phyloP scores from a whole-genome alignment of 148 eudicot species.

The Diospyros lotus region DNA sequence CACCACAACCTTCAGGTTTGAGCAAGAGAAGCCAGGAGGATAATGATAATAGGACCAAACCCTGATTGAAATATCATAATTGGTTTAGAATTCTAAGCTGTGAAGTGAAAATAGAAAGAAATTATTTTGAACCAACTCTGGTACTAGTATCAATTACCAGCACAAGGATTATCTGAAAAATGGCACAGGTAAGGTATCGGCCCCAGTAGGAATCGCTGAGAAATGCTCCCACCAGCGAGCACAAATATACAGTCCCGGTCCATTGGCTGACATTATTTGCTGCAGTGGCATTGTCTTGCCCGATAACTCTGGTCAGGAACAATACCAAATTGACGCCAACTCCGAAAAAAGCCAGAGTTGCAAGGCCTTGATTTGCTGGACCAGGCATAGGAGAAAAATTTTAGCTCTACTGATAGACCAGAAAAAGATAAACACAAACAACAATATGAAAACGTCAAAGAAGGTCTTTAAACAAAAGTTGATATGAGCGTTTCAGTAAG shows the following conservation, averaged over 20 bases:
- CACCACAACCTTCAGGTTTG: conserved; percentile 74
- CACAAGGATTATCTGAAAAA: conserved; percentile 67
- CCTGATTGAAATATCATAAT: conserved; percentile 29
- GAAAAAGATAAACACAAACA: not conserved
- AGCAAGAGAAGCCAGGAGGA: conserved; percentile 64
- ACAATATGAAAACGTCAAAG: not conserved
- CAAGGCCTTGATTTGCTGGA: conserved; percentile 86
- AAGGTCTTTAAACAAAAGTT: not conserved
- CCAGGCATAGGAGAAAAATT: not conserved
- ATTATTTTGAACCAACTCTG: too few species aligned
- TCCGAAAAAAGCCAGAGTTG: conserved; percentile 83
- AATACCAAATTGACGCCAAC: conserved; percentile 89
- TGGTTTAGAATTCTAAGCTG: not conserved
- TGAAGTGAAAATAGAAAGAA: not conserved
- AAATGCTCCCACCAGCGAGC: conserved; percentile 83
- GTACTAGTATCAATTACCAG: conserved; percentile 29
- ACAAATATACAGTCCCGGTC: conserved; percentile 94
- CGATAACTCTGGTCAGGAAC: conserved; percentile 75
- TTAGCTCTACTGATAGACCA: not conserved
- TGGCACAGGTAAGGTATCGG: conserved; percentile 72
- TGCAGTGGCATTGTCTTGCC: conserved; percentile 74
- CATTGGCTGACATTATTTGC: conserved; percentile 89
- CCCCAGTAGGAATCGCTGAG: conserved; percentile 98
- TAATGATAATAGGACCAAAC: conserved; percentile 54
- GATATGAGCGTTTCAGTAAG: not conserved